A percentile compares a stretch with the other conserved stretches of the same genome.
These are phyloP conservation scores for Turritis glabra DNA, from an alignment of 345 rosid genomes.

Conservation along the genomic window DNA sequence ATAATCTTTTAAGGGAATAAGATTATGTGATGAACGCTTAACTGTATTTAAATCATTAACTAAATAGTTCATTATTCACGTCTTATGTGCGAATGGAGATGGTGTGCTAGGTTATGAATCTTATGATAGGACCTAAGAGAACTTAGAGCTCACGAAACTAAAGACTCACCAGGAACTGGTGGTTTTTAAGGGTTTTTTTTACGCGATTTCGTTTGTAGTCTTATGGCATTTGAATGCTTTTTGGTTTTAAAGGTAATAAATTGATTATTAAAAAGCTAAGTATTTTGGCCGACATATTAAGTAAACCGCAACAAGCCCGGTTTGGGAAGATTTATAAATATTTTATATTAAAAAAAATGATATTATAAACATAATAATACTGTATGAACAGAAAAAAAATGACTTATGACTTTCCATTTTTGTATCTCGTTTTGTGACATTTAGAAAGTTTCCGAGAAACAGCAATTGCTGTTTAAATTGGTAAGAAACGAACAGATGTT, in stretches of 20 bases:
- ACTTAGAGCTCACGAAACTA: too few species aligned
- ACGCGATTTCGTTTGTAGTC: background rate
- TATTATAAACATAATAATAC: background rate
- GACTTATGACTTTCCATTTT: background rate
- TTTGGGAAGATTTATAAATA: too few species aligned
- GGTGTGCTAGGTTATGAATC: too few species aligned
- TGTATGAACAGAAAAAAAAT: background rate
- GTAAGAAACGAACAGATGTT: background rate
- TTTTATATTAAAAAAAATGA: too few species aligned
- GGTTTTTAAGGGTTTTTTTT: background rate
- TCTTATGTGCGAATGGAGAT: too few species aligned
- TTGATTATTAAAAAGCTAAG: background rate
- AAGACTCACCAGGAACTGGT: too few species aligned
- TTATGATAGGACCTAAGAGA: too few species aligned
- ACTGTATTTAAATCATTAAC: too few species aligned
- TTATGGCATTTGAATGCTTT: too few species aligned
- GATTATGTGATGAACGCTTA: background rate
- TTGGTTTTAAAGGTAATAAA: background rate
- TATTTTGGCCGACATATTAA: too few species aligned
- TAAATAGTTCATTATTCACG: background rate
- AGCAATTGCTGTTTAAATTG: background rate
- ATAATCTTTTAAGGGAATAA: background rate
- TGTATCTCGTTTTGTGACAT: background rate
- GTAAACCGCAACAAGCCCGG: too few species aligned
- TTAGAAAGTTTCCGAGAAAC: background rate